These are phyloP conservation scores for Cystoisospora suis DNA, from an alignment of 169 alveolate species.

Conservation along the genomic window DNA sequence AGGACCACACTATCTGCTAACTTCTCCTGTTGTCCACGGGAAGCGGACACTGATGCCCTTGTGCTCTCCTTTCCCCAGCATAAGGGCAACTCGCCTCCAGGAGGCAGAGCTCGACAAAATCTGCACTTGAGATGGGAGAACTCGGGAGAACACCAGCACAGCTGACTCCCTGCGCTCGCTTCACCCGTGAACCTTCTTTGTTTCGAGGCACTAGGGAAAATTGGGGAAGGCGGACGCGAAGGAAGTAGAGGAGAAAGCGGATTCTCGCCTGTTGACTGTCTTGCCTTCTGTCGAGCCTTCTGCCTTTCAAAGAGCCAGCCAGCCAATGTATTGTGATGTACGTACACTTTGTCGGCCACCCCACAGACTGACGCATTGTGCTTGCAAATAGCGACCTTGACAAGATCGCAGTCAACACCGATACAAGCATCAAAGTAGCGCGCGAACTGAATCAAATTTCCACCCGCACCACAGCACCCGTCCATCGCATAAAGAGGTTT, in stretches of 20 bases:
- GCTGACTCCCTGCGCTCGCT: too few species aligned
- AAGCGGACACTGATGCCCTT: too few species aligned
- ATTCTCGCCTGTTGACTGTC: not conserved
- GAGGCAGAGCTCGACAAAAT: too few species aligned
- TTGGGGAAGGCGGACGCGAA: too few species aligned
- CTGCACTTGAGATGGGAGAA: not conserved
- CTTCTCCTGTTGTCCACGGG: too few species aligned
- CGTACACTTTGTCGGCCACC: conserved; percentile 12
- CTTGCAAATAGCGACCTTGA: conserved; percentile 38
- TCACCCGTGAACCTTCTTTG: too few species aligned
- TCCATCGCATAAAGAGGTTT: conserved; percentile 43
- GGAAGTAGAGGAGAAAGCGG: too few species aligned
- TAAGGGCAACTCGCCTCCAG: too few species aligned
- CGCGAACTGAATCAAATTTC: conserved; percentile 53
- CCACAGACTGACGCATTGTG: conserved; percentile 35
- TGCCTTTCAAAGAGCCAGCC: conserved; percentile 13
- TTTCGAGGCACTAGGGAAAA: too few species aligned
- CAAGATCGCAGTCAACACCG: conserved; percentile 54
- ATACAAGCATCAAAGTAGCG: conserved; percentile 41
- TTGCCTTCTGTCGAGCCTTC: not conserved
- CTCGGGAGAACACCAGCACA: not conserved
- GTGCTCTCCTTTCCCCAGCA: too few species aligned
- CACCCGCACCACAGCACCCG: conserved; percentile 63
- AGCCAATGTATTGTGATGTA: not conserved
- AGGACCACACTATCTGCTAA: too few species aligned